Evolutionary conservation across 192 early-diverging fungal species (phyloP).

Genomic region (Umbelopsis isabellina): DNA sequence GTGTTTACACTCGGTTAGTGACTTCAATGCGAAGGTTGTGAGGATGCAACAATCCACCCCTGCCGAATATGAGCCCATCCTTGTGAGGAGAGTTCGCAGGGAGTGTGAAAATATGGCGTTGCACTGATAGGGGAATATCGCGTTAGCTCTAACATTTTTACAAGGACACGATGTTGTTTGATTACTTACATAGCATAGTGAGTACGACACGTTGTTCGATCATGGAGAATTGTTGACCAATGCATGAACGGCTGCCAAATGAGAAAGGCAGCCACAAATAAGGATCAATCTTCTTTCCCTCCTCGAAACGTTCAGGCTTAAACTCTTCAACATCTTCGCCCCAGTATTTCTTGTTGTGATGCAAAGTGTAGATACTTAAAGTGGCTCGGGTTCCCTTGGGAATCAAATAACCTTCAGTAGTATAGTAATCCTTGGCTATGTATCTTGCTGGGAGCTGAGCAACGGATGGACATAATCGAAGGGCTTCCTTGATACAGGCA

Average conservation of each 20-base stretch:
- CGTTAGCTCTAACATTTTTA: neutral
- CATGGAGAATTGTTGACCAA: constrained; percentile 62
- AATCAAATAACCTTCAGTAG: constrained; percentile 14
- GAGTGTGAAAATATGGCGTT: neutral
- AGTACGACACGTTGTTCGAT: constrained; percentile 61
- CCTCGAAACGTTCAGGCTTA: constrained; percentile 52
- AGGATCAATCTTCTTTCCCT: constrained; percentile 25
- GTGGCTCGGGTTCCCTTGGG: constrained; percentile 27
- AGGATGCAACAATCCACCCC: constrained; percentile 8
- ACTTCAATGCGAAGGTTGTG: constrained; percentile 1
- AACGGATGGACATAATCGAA: constrained; percentile 19
- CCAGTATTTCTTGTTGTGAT: constrained; percentile 39
- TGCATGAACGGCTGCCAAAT: constrained; percentile 57
- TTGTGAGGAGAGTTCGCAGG: constrained; percentile 4
- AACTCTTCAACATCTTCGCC: constrained; percentile 48
- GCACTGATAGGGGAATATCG: neutral
- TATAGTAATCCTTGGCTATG: constrained; percentile 2
- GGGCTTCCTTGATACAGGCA: constrained; percentile 11
- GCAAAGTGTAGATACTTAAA: constrained; percentile 51
- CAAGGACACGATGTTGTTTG: neutral
- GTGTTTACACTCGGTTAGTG: neutral
- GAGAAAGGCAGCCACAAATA: constrained; percentile 59
- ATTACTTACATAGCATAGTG: constrained; percentile 49
- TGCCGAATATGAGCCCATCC: neutral
- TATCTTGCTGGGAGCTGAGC: neutral